phyloP scores from a whole-genome alignment of 2,329 filamentous ascomycete genomes.

The Aspergillus tamarii region DNA sequence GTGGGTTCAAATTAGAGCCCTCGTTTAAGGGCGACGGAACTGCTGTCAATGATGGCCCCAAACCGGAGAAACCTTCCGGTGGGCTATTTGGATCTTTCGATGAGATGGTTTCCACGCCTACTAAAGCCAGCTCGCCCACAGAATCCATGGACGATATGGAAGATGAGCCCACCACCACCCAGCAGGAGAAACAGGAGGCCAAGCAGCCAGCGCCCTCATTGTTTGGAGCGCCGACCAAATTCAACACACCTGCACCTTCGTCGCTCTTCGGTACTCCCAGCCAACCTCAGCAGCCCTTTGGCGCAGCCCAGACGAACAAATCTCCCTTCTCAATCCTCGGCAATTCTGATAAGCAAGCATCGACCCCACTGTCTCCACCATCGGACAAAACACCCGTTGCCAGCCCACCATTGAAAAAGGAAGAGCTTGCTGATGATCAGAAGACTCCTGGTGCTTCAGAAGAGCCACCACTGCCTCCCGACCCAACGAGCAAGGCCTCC shows the following conservation, averaged over 20 bases:
- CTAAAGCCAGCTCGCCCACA: slow-evolving; percentile 35
- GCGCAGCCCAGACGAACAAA: slow-evolving; percentile 30
- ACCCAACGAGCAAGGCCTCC: slow-evolving; percentile 49
- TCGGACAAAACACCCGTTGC: slow-evolving; percentile 37
- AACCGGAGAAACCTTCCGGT: slow-evolving; percentile 38
- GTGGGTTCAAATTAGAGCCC: slow-evolving; percentile 48
- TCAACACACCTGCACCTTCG: slow-evolving; percentile 29
- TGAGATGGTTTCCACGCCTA: slow-evolving; percentile 41
- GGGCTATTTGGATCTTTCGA: slow-evolving; percentile 43
- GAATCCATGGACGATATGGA: slow-evolving; percentile 44
- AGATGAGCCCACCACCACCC: slow-evolving; percentile 27
- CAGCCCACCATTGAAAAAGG: slow-evolving; percentile 37
- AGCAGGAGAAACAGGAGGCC: slow-evolving; percentile 27
- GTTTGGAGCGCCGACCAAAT: slow-evolving; percentile 31
- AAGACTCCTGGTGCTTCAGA: slow-evolving; percentile 31
- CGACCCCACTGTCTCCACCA: slow-evolving; percentile 34
- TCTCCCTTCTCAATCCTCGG: slow-evolving; percentile 37
- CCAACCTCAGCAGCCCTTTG: slow-evolving; percentile 29
- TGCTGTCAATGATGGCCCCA: slow-evolving; percentile 44
- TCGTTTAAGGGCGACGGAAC: slow-evolving; percentile 49
- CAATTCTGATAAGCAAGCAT: slow-evolving; percentile 27
- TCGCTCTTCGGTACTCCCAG: slow-evolving; percentile 38
- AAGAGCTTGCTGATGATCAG: slow-evolving; percentile 34
- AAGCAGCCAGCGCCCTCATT: slow-evolving; percentile 26
- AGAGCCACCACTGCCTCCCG: slow-evolving; percentile 48